These are phyloP conservation scores for Eryngium alpinum DNA, from an alignment of 140 eudicot species.

Conservation along the genomic window DNA sequence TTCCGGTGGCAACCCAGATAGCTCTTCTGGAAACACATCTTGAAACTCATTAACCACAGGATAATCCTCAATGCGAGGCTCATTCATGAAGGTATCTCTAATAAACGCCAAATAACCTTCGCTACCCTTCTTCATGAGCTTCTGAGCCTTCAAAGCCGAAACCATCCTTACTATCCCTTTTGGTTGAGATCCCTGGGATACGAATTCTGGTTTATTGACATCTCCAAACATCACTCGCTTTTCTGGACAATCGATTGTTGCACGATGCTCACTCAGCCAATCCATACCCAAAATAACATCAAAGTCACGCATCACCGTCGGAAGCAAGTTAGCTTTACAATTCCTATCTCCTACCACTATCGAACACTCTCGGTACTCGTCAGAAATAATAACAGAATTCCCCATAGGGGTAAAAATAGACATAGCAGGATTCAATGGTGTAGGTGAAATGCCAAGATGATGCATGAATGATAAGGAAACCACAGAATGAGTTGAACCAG, in stretches of 20 bases:
- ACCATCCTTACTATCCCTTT: too few species aligned
- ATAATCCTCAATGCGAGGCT: too few species aligned
- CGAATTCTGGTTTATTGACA: background rate
- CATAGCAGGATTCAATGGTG: background rate
- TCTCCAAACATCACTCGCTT: background rate
- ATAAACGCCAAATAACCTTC: too few species aligned
- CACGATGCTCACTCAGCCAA: background rate
- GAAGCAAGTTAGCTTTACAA: background rate
- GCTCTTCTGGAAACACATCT: too few species aligned
- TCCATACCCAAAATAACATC: background rate
- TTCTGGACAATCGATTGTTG: background rate
- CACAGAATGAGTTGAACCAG: background rate
- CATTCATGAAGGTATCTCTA: too few species aligned
- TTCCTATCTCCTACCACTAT: background rate
- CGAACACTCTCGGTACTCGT: background rate
- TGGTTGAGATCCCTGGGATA: too few species aligned
- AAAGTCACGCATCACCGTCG: background rate
- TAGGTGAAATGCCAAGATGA: background rate
- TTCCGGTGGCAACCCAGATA: background rate
- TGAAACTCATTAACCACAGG: too few species aligned
- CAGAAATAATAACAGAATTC: background rate
- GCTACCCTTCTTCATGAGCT: too few species aligned
- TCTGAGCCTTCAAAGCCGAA: too few species aligned
- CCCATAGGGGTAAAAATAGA: background rate
- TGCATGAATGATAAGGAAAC: background rate